Conservation (phyloP, 2,329 filamentous ascomycete species). For the Ascochyta pisi region DNA sequence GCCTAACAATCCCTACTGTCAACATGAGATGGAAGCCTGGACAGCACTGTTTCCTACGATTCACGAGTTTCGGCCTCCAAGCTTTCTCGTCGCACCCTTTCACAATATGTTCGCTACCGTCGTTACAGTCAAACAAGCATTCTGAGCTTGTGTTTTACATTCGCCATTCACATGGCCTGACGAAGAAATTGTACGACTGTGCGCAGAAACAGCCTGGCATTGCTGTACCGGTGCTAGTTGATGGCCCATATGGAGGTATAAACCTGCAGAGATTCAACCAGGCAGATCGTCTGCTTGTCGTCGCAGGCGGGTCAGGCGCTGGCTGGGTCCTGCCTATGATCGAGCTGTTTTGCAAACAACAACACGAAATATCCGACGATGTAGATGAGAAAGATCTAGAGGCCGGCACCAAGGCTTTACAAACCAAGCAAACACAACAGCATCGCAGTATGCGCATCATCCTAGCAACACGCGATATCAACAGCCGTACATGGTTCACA, state of each 20-base stretch:
- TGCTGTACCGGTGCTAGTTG: constrained; percentile 58
- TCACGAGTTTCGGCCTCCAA: constrained; percentile 53
- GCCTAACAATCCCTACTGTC: constrained; percentile 25
- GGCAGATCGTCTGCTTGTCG: constrained; percentile 54
- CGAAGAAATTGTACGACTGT: constrained; percentile 47
- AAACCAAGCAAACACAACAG: fast-evolving
- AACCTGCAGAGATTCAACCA: constrained; percentile 37
- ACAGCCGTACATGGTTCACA: constrained; percentile 3
- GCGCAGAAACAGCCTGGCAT: constrained; percentile 24
- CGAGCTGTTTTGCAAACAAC: constrained; percentile 38
- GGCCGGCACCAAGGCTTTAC: background rate
- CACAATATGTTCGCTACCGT: constrained; percentile 60
- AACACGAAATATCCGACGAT: no score
- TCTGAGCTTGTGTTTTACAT: constrained; percentile 62
- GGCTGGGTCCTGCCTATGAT: constrained; percentile 61
- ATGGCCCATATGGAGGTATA: constrained; percentile 66
- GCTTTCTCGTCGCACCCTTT: constrained; percentile 61
- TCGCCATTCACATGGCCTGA: constrained; percentile 58
- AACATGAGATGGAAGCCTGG: constrained; percentile 58
- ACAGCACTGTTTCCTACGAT: constrained; percentile 64
- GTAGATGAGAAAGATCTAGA: background rate
- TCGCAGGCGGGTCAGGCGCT: constrained; percentile 64
- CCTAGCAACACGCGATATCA: background rate
- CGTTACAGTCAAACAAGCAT: background rate
- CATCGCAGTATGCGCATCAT: background rate